phyloP scores from a whole-genome alignment of 345 rosid species.

The Eucalyptus tenuipes region DNA sequence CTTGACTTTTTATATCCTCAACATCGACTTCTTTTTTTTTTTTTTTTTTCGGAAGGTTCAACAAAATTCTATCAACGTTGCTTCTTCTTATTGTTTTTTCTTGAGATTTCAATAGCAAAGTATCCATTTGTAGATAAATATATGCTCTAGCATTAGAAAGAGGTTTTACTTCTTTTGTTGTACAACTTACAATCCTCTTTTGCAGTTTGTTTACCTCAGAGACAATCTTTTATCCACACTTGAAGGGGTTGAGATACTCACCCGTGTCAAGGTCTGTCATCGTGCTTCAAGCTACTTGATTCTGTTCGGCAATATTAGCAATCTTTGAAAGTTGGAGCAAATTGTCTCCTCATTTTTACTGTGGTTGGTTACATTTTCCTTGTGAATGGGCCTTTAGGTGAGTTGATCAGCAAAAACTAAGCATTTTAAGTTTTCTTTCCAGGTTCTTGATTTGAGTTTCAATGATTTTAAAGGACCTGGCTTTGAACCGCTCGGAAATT shows the following conservation, averaged over 20 bases:
- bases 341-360: background rate
- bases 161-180: background rate
- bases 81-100: background rate
- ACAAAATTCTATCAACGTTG: background rate
- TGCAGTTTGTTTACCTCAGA: conserved; percentile 95
- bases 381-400: background rate
- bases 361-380: background rate
- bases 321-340: background rate
- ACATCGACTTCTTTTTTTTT: no score
- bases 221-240: conserved; percentile 80
- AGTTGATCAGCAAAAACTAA: background rate
- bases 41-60: background rate
- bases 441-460: conserved; percentile 98
- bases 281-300: background rate
- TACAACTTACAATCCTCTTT: conserved; percentile 9
- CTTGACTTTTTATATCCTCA: background rate
- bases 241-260: conserved; percentile 92
- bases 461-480: conserved; percentile 99
- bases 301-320: background rate
- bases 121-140: background rate
- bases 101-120: background rate
- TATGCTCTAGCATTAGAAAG: background rate
- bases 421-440: conserved; percentile 1
- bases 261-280: conserved; percentile 76
- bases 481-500: conserved; percentile 92